Evolutionary conservation across 768 basidiomycete genomes (phyloP), one percentile per base, ranked within the genome.

Genomic region (Podaxis carcinomalis): DNA sequence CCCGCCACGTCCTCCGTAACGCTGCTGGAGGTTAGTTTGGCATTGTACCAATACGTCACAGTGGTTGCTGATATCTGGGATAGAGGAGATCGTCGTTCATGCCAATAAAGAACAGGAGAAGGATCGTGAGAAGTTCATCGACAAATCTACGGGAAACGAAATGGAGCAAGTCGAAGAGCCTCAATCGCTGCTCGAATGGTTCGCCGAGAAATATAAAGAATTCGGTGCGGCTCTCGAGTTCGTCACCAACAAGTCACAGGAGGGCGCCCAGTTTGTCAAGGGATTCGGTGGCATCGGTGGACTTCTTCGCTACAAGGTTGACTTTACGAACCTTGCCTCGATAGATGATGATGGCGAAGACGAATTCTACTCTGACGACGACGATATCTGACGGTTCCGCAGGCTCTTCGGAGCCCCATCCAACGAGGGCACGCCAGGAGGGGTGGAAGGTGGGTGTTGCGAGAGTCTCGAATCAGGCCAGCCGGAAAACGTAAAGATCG

Each of bases 221-320:
- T 98, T 98, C 70, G 97, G 96, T 63, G 93, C 96, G 55, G 88
- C 89, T 66, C 87, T 98, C 63, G 94, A 95, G 77, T 98, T 98
- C 71, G 88, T 98, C 47, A 96, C 95, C 64, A 95, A 98, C 77
- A 86, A 89, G 56, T 95, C 94, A 6, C 96, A 98, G 72, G 96
- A 99, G 73, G 96, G 96, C 35, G 92, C 93, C 36, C 95, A 98
- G 72, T 98, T 97, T 78, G 94, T 96, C 68, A 96, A 95, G 73
- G 96, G 96, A 44, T 98, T 99, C 68, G 96, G 96, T 74, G 96
- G 97, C 25, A 98, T 99, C 67, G 96, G 97, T 28, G 96, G 95
- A 32, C 80, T 98, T 62, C 77, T 97, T 61, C 85, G 96, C 52
- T 99, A 99, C 86, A 98, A 98, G 79, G 94, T 98, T 68, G 96